Percentiles rank a stretch among this genome's conserved stretches.
phyloP scores from a whole-genome alignment of 768 basidiomycete genomes.

The Trichaptum fuscoviolaceum region DNA sequence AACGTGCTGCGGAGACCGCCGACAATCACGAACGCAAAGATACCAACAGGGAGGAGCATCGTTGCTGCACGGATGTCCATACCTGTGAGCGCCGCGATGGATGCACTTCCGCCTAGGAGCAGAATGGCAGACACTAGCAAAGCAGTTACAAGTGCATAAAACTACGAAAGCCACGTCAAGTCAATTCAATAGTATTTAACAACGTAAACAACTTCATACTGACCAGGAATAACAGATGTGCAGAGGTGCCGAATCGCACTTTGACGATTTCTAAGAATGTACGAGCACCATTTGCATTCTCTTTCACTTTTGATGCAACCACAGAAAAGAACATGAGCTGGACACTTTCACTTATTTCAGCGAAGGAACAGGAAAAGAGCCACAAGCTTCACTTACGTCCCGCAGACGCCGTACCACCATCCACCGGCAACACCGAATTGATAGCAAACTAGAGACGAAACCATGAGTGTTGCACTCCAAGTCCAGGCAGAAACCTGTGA shows the following conservation, averaged over 20 bases:
- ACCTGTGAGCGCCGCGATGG: constrained; percentile 41
- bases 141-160: neutral
- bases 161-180: neutral
- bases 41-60: constrained; percentile 41
- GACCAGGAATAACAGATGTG: constrained; percentile 47
- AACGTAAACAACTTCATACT: constrained; percentile 14
- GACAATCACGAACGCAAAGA: constrained; percentile 39
- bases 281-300: constrained; percentile 53
- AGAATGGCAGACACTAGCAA: constrained; percentile 26
- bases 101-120: constrained; percentile 40
- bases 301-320: constrained; percentile 51
- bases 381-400: constrained; percentile 23
- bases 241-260: constrained; percentile 39
- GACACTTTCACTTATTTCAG: constrained; percentile 32
- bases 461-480: constrained; percentile 51
- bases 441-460: constrained; percentile 48
- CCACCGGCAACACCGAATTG: constrained; percentile 32
- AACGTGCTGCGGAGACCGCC: constrained; percentile 39
- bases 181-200: no score
- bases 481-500: constrained; percentile 36
- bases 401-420: constrained; percentile 47
- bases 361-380: no score
- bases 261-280: constrained; percentile 56
- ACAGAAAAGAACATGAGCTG: constrained; percentile 33
- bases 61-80: constrained; percentile 40